A percentile compares a stretch with the other conserved stretches of the same genome.
Conservation (phyloP, 1,139 yeast species). For the Kluyveromyces sp. region DNA sequence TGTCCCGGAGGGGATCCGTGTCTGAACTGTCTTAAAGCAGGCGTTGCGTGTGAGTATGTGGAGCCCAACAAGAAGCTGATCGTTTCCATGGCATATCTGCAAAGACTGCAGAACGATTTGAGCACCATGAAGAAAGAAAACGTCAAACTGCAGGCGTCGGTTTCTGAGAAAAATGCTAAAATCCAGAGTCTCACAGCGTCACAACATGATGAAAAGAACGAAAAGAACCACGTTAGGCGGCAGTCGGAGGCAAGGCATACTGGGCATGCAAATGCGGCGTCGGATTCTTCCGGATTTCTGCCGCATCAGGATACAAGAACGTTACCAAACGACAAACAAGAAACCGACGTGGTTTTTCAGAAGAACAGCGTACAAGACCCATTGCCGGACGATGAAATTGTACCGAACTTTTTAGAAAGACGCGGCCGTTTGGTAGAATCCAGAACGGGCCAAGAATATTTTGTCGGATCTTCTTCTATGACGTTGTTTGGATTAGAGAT, state of each 20-base stretch:
- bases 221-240: background rate
- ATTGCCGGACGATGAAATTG: slow-evolving; percentile 38
- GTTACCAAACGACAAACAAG: slow-evolving; percentile 2
- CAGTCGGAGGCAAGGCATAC: background rate
- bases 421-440: slow-evolving; percentile 66
- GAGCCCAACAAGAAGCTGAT: slow-evolving; percentile 76
- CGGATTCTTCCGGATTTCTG: background rate
- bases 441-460: slow-evolving; percentile 64
- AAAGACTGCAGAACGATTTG: slow-evolving; percentile 61
- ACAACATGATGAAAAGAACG: background rate
- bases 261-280: background rate
- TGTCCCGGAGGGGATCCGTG: slow-evolving; percentile 84
- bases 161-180: slow-evolving; percentile 13
- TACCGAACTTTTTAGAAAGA: slow-evolving; percentile 61
- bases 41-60: slow-evolving; percentile 61
- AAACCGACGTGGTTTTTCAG: slow-evolving; percentile 9
- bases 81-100: slow-evolving; percentile 66
- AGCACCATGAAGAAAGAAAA: slow-evolving; percentile 44
- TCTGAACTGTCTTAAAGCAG: slow-evolving; percentile 52
- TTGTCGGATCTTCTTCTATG: slow-evolving; percentile 78
- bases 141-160: slow-evolving; percentile 44
- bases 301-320: slow-evolving; percentile 4
- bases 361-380: slow-evolving; percentile 7
- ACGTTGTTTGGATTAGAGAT: slow-evolving; percentile 72
- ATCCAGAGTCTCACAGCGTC: slow-evolving; percentile 3